Conservation (phyloP, 371 early-diverging fungal species). For the Mycotypha africana region DNA sequence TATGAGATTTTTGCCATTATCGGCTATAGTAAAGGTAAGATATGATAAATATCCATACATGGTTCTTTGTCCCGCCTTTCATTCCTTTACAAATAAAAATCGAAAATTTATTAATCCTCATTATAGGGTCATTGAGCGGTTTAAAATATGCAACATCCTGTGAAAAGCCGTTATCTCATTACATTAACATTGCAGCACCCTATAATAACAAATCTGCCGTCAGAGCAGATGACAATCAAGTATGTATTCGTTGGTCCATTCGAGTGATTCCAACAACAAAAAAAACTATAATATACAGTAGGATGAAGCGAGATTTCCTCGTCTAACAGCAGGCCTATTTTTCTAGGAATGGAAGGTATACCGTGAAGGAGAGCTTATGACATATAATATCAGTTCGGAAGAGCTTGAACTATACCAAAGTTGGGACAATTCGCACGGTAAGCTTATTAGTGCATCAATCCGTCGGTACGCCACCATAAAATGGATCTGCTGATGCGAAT, state of each 20-base stretch:
- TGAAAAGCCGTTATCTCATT: slow-evolving; percentile 25
- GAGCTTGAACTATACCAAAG: slow-evolving; percentile 14
- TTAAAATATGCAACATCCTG: slow-evolving; percentile 46
- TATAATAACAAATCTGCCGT: slow-evolving; percentile 40
- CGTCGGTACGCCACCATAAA: too few relatives aligned
- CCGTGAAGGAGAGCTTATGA: slow-evolving; percentile 8
- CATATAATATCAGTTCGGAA: slow-evolving; percentile 11
- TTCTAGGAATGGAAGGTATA: slow-evolving; percentile 13
- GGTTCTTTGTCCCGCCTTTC: too few relatives aligned
- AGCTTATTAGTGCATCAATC: neutral
- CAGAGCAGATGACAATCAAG: too few relatives aligned
- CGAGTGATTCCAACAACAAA: neutral
- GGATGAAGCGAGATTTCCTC: too few relatives aligned
- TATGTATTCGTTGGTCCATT: too few relatives aligned
- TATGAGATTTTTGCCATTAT: slow-evolving; percentile 47
- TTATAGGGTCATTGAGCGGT: slow-evolving; percentile 41
- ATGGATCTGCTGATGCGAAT: neutral
- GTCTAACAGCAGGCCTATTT: slow-evolving; percentile 15
- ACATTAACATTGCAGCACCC: slow-evolving; percentile 42
- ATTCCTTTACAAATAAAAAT: too few relatives aligned
- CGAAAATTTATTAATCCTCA: too few relatives aligned
- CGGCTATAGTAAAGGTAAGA: slow-evolving; percentile 37
- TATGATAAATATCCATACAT: too few relatives aligned
- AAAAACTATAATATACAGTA: neutral
- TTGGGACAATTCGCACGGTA: slow-evolving; percentile 36